Percentiles rank a stretch among this genome's conserved stretches.
These are phyloP conservation scores for Colletotrichum phormii DNA, from an alignment of 2,329 filamentous ascomycete genomes.

Conservation along the genomic window DNA sequence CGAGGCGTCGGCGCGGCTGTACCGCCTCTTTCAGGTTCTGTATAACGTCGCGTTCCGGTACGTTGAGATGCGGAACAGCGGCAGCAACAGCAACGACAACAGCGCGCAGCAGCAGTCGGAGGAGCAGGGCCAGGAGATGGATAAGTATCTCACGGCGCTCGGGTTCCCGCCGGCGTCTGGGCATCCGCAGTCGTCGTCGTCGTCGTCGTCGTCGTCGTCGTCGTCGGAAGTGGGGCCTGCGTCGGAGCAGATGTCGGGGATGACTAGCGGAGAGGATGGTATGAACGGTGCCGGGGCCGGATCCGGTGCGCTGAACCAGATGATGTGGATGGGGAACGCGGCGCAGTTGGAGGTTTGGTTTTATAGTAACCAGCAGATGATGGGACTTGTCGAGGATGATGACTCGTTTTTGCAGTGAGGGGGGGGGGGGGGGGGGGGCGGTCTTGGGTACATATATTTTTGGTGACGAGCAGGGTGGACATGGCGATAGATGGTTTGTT, in stretches of 20 bases:
- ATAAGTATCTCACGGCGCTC: conserved; percentile 63
- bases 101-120: conserved; percentile 41
- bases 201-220: no score
- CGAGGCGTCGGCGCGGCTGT: conserved; percentile 64
- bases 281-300: conserved; percentile 1
- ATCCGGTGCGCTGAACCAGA: conserved; percentile 39
- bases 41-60: conserved; percentile 69
- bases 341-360: conserved; percentile 52
- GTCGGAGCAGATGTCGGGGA: neutral
- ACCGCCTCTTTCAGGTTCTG: conserved; percentile 69
- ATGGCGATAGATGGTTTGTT: neutral
- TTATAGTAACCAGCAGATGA: conserved; percentile 51
- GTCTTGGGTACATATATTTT: neutral
- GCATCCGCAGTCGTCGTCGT: conserved; percentile 24
- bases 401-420: conserved; percentile 1
- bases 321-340: conserved; percentile 52
- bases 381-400: conserved; percentile 47
- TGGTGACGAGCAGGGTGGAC: neutral
- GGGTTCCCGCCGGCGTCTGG: conserved; percentile 51
- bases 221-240: neutral
- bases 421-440: no score
- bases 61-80: conserved; percentile 60
- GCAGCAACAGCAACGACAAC: conserved; percentile 1
- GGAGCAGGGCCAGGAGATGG: conserved; percentile 54
- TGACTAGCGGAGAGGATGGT: neutral